phyloP scores from a whole-genome alignment of 805 yeast genomes.

The Sugiyamaella floridensis region DNA sequence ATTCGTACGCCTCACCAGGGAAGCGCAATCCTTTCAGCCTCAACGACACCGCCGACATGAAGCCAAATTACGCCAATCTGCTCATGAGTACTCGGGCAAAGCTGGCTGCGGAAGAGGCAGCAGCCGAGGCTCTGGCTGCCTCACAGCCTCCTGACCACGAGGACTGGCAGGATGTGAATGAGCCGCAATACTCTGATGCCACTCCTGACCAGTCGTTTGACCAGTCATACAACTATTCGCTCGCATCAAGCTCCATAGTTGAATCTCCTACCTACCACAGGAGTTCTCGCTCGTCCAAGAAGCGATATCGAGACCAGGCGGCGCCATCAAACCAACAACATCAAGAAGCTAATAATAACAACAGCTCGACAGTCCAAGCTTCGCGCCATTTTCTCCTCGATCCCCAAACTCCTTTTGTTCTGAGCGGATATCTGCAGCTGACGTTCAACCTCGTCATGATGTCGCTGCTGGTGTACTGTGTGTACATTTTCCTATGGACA shows the following conservation, averaged over 20 bases:
- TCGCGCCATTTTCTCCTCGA: conserved; percentile 10
- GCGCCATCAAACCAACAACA: not conserved
- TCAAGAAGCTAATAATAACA: not conserved
- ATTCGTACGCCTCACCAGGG: not conserved
- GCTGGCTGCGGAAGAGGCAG: not conserved
- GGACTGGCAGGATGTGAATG: not conserved
- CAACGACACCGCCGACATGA: not conserved
- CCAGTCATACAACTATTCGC: not conserved
- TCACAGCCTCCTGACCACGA: not conserved
- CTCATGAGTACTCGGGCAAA: not conserved
- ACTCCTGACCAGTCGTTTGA: not conserved
- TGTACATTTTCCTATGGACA: conserved; percentile 46
- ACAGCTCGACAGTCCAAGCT: not conserved
- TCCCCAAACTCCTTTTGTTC: conserved; percentile 41
- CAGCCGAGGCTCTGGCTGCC: not conserved
- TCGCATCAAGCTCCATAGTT: not conserved
- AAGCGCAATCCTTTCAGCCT: not conserved
- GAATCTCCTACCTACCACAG: not conserved
- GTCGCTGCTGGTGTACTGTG: conserved; percentile 44
- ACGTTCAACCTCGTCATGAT: conserved; percentile 50
- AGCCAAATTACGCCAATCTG: conserved; percentile 1
- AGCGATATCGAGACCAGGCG: not conserved
- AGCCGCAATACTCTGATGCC: not conserved
- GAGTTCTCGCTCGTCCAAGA: not conserved
- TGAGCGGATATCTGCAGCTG: conserved; percentile 59